These are phyloP conservation scores for Nectriaceae sp. DNA, from an alignment of 2,329 filamentous ascomycete genomes.

Conservation along the genomic window DNA sequence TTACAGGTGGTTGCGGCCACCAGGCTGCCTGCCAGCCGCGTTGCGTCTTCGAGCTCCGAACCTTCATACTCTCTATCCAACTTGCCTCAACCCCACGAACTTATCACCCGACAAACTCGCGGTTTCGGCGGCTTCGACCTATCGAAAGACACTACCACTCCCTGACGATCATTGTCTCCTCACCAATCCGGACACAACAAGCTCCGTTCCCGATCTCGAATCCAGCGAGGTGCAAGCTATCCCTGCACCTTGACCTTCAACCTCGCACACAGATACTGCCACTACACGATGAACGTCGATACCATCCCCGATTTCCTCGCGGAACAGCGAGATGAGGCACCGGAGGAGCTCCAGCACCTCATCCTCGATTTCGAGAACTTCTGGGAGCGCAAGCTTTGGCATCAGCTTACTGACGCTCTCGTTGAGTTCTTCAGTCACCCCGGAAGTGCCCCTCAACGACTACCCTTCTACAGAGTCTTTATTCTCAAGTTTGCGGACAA, in stretches of 20 bases:
- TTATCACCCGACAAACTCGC: not conserved
- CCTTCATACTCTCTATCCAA: slow-evolving; percentile 13
- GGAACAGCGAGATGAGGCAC: slow-evolving; percentile 84
- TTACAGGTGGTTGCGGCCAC: slow-evolving; percentile 28
- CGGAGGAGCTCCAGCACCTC: slow-evolving; percentile 82
- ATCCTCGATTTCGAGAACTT: slow-evolving; percentile 93
- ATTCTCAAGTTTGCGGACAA: slow-evolving; percentile 95
- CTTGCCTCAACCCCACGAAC: not conserved
- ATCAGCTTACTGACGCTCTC: slow-evolving; percentile 90
- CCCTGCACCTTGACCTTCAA: not conserved
- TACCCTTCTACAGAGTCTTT: slow-evolving; percentile 92
- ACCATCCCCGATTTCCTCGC: slow-evolving; percentile 89
- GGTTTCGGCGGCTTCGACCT: too few species aligned
- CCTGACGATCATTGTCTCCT: not conserved
- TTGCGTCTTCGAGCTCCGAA: slow-evolving; percentile 6
- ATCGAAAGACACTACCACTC: too few species aligned
- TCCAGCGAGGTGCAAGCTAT: slow-evolving; percentile 22
- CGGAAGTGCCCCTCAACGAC: slow-evolving; percentile 78
- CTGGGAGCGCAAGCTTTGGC: slow-evolving; percentile 99
- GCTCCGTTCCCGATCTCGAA: too few species aligned
- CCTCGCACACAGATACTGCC: slow-evolving; percentile 11
- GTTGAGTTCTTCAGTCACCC: slow-evolving; percentile 85
- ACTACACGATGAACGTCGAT: slow-evolving; percentile 72
- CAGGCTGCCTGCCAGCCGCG: slow-evolving; percentile 45
- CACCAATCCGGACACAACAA: slow-evolving; percentile 3